phyloP scores from a whole-genome alignment of 2,329 filamentous ascomycete genomes.

The Ascochyta clinopodiicola region DNA sequence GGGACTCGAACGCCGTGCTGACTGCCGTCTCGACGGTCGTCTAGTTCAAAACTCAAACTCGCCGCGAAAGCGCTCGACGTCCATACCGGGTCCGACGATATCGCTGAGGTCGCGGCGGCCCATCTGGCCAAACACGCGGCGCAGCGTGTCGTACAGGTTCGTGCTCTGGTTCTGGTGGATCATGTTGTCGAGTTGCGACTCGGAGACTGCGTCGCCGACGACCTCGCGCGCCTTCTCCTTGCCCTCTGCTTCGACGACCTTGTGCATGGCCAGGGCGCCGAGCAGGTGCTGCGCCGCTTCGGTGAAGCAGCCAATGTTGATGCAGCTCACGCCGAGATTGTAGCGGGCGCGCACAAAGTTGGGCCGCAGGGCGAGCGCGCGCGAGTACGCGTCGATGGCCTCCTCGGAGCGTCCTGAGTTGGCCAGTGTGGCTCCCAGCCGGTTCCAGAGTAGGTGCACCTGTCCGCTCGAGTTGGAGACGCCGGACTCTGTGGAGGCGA shows the following conservation, averaged over 20 bases:
- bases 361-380: conserved; percentile 84
- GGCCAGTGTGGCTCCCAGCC: conserved; percentile 91
- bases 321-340: conserved; percentile 94
- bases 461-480: conserved; percentile 83
- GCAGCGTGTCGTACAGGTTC: conserved; percentile 92
- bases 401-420: conserved; percentile 94
- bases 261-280: conserved; percentile 93
- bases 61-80: conserved; percentile 84
- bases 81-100: conserved; percentile 85
- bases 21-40: background rate
- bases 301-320: conserved; percentile 94
- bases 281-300: conserved; percentile 93
- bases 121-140: conserved; percentile 97
- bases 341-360: conserved; percentile 98
- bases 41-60: conserved; percentile 82
- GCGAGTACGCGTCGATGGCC: conserved; percentile 94
- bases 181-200: conserved; percentile 83
- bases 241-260: conserved; percentile 85
- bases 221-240: conserved; percentile 84
- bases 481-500: conserved; percentile 84
- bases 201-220: conserved; percentile 64
- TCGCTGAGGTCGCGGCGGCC: conserved; percentile 85
- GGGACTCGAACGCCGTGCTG: background rate
- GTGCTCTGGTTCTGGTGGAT: conserved; percentile 95
- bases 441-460: conserved; percentile 95